Conservation (phyloP, 208 protist genomes). For the Acanthamoeba triangularis region DNA sequence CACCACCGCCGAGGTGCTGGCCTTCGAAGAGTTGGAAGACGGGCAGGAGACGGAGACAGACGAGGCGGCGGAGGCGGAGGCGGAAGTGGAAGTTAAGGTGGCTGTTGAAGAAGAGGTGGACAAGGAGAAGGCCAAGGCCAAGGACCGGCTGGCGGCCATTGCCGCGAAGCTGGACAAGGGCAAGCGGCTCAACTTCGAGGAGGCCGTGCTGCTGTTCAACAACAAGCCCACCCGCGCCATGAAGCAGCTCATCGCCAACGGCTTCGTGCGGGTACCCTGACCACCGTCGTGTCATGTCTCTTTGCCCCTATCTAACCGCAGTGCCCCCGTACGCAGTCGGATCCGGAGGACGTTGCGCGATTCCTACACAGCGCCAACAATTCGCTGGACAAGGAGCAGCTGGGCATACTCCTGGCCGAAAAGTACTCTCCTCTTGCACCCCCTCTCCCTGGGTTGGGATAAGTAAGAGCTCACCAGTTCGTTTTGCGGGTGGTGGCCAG, state of each 20-base stretch:
- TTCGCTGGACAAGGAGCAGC: constrained; percentile 28
- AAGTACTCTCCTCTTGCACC: neutral
- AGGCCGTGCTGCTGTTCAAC: constrained; percentile 32
- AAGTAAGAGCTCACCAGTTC: neutral
- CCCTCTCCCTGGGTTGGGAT: too few relatives aligned
- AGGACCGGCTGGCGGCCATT: neutral
- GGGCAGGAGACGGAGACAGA: neutral
- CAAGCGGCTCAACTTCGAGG: constrained; percentile 21
- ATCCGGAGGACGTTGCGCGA: constrained; percentile 18
- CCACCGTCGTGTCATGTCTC: too few relatives aligned
- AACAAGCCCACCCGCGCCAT: neutral
- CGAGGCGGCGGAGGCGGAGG: neutral
- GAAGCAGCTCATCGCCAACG: neutral
- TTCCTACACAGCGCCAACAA: constrained; percentile 65
- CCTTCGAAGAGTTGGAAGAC: too few relatives aligned
- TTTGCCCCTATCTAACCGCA: neutral
- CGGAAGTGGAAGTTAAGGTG: neutral
- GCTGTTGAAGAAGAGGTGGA: neutral
- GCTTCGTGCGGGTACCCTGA: neutral
- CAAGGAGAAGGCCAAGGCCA: neutral
- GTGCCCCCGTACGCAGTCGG: neutral
- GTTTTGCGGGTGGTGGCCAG: neutral
- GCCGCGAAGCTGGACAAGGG: neutral
- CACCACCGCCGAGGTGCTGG: too few relatives aligned
- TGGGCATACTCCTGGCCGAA: constrained; percentile 48